Evolutionary conservation across 495 filamentous ascomycete species (phyloP), one percentile per base, ranked within the genome.

Genomic region (Penicillium lividum): DNA sequence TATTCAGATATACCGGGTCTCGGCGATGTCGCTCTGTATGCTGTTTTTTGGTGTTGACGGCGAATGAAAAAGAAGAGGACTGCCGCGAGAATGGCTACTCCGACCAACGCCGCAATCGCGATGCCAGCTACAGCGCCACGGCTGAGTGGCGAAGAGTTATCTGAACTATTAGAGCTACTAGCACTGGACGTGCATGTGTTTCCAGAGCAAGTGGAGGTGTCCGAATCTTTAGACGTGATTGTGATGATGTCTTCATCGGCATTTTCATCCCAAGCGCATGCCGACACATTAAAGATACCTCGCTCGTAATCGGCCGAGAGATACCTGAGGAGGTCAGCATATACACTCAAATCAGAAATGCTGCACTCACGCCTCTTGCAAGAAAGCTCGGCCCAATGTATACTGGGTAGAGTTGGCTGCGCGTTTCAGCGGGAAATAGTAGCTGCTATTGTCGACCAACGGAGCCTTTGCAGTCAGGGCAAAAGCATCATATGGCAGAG

Each of bases 341-440:
- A 36, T 27, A 38, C 7, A 27, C 8, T 36, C 3, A 11, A 4
- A 18, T 5, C 15, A 13, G 13, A 29, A 9, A 30, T 8, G 10
- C 22, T 45, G 0, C n/a, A 62, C 63, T 63, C 54, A 66, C 15
- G 84, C 80, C 68, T 89, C 87, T 72, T 90, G 87, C 56, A 90
- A 76, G 61, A 90, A 90, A 4, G 76, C 69, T 29, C 87, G 81
- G n/a, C 87, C 87, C 58, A 90, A 77, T n/a, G 84, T 83, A 59
- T 80, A 77, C 56, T 84, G 77, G n/a, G 78, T 81, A 22, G 71
- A 67, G 64, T 82, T 77, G 27, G 72, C 68, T 27, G 79, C 74
- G 50, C 73, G 76, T 54, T 81, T 76, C 22, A 89, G 71, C 22
- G 88, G 85, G 59, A 92, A 89, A 68, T 90, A 90, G 52, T 80